Evolutionary conservation across 2,329 filamentous ascomycete genomes (phyloP).

Genomic region (Botrytis hyacinthi): DNA sequence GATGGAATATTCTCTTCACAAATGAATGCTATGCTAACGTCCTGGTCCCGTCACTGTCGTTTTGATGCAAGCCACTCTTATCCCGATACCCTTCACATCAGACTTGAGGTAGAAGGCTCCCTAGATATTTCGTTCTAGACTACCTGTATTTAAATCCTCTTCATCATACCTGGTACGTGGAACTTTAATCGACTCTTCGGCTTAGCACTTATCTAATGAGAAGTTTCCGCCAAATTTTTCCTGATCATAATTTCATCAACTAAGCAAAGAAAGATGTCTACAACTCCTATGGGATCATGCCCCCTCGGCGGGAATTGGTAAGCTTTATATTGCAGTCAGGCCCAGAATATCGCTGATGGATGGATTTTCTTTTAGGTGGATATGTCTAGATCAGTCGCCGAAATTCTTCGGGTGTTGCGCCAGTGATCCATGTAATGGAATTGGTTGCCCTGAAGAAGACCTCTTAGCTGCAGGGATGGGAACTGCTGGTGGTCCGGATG

Average conservation of each 20-base stretch:
- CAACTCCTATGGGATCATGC: background rate
- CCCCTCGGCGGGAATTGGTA: conserved; percentile 2
- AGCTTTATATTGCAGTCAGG: background rate
- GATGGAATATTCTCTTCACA: background rate
- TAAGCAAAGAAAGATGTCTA: background rate
- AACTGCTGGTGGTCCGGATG: conserved; percentile 10
- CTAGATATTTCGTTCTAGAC: too few species aligned
- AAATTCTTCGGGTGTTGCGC: conserved; percentile 29
- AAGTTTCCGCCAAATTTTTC: background rate
- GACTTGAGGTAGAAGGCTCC: background rate
- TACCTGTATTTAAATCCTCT: background rate
- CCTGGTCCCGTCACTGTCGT: background rate
- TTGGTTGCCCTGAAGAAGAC: conserved; percentile 23
- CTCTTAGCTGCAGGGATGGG: conserved; percentile 27
- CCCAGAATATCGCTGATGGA: background rate
- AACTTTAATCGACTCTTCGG: background rate
- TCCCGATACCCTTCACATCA: background rate
- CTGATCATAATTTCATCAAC: background rate
- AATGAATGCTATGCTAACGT: background rate
- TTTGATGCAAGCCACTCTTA: background rate
- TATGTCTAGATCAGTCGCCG: conserved; percentile 23
- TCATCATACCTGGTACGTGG: background rate
- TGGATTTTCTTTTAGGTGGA: conserved; percentile 18
- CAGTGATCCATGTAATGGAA: conserved; percentile 26
- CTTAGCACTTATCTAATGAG: background rate